These are phyloP conservation scores for Alternaria burnsii DNA, from an alignment of 2,329 filamentous ascomycete species.

Conservation along the genomic window DNA sequence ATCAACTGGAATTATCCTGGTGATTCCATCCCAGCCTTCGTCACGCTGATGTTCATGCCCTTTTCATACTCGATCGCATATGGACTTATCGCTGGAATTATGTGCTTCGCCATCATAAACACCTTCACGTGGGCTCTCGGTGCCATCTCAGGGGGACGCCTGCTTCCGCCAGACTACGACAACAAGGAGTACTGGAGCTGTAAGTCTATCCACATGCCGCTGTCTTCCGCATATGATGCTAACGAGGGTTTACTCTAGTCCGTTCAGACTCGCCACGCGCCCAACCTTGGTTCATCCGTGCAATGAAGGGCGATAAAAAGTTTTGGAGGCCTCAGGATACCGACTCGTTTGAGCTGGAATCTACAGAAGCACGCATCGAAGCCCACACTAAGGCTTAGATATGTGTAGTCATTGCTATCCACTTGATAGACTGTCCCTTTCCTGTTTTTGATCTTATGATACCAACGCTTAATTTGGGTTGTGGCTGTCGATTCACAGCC, in stretches of 20 bases:
- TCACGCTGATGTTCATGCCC: constrained; percentile 85
- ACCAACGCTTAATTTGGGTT: not conserved
- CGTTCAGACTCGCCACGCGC: constrained; percentile 30
- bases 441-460: not conserved
- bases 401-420: too few relatives aligned
- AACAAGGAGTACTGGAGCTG: constrained; percentile 43
- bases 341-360: constrained; percentile 37
- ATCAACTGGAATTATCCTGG: constrained; percentile 88
- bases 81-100: constrained; percentile 81
- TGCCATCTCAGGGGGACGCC: constrained; percentile 23
- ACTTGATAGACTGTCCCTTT: not conserved
- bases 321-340: constrained; percentile 33
- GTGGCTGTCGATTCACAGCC: not conserved
- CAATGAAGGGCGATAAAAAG: constrained; percentile 33
- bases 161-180: constrained; percentile 38
- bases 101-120: constrained; percentile 80
- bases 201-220: constrained; percentile 19
- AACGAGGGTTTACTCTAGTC: constrained; percentile 17
- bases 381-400: constrained; percentile 13
- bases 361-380: constrained; percentile 13
- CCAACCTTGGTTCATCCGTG: constrained; percentile 40
- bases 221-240: constrained; percentile 1
- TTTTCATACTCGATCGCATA: constrained; percentile 91
- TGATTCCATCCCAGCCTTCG: constrained; percentile 83
- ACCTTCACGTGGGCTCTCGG: constrained; percentile 62